phyloP scores from a whole-genome alignment of 2,329 filamentous ascomycete genomes.

The Botrytis hyacinthi region DNA sequence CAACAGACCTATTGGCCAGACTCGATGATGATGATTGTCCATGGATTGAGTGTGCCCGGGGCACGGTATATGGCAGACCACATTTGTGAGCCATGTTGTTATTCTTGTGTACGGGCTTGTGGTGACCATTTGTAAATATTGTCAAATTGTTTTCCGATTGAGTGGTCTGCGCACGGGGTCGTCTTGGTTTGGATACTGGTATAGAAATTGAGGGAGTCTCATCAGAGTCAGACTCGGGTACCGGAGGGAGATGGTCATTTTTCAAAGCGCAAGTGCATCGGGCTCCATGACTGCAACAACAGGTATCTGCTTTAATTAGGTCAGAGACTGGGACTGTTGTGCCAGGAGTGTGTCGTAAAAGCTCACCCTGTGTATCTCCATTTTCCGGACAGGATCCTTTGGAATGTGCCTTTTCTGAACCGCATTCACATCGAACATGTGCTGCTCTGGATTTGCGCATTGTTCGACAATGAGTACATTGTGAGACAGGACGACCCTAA shows the following conservation, averaged over 20 bases:
- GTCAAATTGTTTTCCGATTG: conserved; percentile 58
- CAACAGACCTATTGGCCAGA: conserved; percentile 48
- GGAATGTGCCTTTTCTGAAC: conserved; percentile 79
- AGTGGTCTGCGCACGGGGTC: conserved; percentile 59
- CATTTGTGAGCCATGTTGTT: conserved; percentile 60
- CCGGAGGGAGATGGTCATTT: conserved; percentile 62
- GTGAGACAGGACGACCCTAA: conserved; percentile 84
- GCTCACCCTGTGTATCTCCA: conserved; percentile 42
- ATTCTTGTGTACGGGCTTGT: conserved; percentile 61
- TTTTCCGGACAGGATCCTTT: conserved; percentile 54
- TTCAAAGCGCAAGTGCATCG: conserved; percentile 64
- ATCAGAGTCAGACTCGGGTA: conserved; percentile 63
- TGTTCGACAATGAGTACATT: conserved; percentile 94
- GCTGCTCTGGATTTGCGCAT: conserved; percentile 94
- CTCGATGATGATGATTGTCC: conserved; percentile 48
- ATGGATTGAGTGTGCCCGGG: conserved; percentile 56
- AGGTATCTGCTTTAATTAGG: conserved; percentile 53
- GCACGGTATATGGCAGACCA: conserved; percentile 57
- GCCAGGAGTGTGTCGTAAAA: conserved; percentile 31
- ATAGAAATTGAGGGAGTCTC: conserved; percentile 46
- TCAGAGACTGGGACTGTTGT: conserved; percentile 38
- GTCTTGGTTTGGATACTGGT: conserved; percentile 42
- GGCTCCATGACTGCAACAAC: conserved; percentile 68
- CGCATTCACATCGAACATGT: conserved; percentile 95
- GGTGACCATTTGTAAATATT: conserved; percentile 63